Evolutionary conservation across 179 eudicot species (phyloP).

Genomic region (Carnegiea gigantea): DNA sequence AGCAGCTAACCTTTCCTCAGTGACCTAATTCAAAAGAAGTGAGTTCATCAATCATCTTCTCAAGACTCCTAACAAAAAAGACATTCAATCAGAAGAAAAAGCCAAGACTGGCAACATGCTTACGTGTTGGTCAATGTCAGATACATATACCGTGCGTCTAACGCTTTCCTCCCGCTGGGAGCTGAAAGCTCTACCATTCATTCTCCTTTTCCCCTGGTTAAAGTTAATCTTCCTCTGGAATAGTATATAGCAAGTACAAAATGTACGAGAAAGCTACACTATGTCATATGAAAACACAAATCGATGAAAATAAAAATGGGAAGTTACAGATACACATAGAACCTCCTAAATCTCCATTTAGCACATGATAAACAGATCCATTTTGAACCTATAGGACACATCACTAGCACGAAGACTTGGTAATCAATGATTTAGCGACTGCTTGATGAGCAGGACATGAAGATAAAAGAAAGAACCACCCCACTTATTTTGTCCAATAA

Average conservation of each 20-base stretch:
- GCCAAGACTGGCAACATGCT: conserved; percentile 4
- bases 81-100: neutral
- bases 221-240: conserved; percentile 65
- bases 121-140: conserved; percentile 91
- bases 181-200: conserved; percentile 67
- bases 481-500: neutral
- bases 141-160: conserved; percentile 91
- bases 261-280: neutral
- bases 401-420: neutral
- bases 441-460: neutral
- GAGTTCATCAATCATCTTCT: conserved; percentile 22
- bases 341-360: neutral
- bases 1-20: conserved; percentile 93
- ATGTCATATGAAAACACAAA: neutral
- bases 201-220: conserved; percentile 68
- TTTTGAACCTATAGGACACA: too few relatives aligned
- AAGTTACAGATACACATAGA: neutral
- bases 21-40: conserved; percentile 50
- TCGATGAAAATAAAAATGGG: neutral
- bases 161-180: conserved; percentile 92
- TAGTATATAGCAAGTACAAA: conserved; percentile 2
- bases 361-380: neutral
- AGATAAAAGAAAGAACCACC: neutral
- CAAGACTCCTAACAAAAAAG: neutral
- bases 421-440: neutral